These are phyloP conservation scores for Petasospora rhodanensis DNA, from an alignment of 1,139 yeast genomes.

Conservation along the genomic window DNA sequence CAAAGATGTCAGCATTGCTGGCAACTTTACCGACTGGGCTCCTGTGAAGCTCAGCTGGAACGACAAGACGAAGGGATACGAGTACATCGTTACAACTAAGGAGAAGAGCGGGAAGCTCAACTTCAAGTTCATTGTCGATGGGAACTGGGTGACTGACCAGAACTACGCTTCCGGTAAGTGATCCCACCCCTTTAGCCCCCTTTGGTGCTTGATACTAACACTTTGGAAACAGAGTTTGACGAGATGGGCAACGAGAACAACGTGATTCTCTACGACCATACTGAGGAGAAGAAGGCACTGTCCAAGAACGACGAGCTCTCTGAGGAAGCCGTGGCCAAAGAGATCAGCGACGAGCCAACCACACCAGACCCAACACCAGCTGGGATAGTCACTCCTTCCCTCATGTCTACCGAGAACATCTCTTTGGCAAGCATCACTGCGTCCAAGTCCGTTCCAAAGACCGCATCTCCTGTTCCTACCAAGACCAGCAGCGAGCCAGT, in stretches of 20 bases:
- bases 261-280: constrained; percentile 18
- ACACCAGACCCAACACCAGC: constrained; percentile 22
- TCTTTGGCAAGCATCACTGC: constrained; percentile 2
- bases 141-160: constrained; percentile 19
- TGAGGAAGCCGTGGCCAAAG: constrained; percentile 3
- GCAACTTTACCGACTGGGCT: constrained; percentile 24
- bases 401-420: background rate
- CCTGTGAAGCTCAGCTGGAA: constrained; percentile 13
- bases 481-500: constrained; percentile 1
- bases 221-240: constrained; percentile 17
- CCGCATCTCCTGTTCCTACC: constrained; percentile 4
- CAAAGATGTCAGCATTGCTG: constrained; percentile 21
- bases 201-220: constrained; percentile 1
- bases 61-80: constrained; percentile 3
- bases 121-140: constrained; percentile 24
- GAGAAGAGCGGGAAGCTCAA: constrained; percentile 15
- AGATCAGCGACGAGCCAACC: constrained; percentile 11
- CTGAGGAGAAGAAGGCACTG: constrained; percentile 2
- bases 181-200: background rate
- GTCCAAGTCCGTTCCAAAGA: constrained; percentile 6
- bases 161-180: constrained; percentile 24
- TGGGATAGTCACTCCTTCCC: constrained; percentile 8
- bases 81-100: constrained; percentile 11
- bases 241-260: constrained; percentile 24
- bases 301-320: background rate